Evolutionary conservation across 2,329 filamentous ascomycete species (phyloP).

Genomic region (Mycosphaerelloides madeirae): DNA sequence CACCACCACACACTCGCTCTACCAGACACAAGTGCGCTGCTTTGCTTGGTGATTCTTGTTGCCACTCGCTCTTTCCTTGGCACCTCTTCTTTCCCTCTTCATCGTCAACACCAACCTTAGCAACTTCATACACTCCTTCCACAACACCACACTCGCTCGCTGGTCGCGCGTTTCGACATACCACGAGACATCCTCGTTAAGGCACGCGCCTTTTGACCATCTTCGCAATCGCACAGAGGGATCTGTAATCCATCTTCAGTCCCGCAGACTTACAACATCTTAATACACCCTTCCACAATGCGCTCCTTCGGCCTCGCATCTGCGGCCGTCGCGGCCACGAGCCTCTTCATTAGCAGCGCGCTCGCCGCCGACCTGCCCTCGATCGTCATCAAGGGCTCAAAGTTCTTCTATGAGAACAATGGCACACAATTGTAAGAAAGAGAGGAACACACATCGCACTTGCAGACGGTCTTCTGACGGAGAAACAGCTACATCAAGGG

Average conservation of each 20-base stretch:
- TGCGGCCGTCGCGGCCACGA: constrained; percentile 47
- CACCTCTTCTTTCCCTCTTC: constrained; percentile 7
- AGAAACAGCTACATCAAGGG: constrained; percentile 74
- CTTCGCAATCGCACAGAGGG: no score
- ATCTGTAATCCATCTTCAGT: no score
- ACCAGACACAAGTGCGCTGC: no score
- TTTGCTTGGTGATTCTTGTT: constrained; percentile 8
- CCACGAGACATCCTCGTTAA: no score
- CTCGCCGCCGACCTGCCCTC: constrained; percentile 55
- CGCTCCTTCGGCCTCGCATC: constrained; percentile 47
- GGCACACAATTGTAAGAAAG: constrained; percentile 64
- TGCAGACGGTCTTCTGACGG: constrained; percentile 1
- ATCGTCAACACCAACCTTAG: constrained; percentile 10
- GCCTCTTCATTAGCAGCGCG: constrained; percentile 32
- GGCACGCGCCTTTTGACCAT: no score
- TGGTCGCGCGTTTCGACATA: constrained; percentile 1
- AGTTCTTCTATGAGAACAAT: constrained; percentile 86
- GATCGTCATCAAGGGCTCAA: constrained; percentile 70
- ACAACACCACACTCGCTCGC: constrained; percentile 2
- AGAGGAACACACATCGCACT: background rate
- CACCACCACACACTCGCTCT: no score
- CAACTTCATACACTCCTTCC: constrained; percentile 9
- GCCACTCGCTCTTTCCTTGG: constrained; percentile 16
- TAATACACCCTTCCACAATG: constrained; percentile 38
- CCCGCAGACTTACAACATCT: no score